Conservation (phyloP, 176 grass and related monocot species). For the Cenchrus purpureus region DNA sequence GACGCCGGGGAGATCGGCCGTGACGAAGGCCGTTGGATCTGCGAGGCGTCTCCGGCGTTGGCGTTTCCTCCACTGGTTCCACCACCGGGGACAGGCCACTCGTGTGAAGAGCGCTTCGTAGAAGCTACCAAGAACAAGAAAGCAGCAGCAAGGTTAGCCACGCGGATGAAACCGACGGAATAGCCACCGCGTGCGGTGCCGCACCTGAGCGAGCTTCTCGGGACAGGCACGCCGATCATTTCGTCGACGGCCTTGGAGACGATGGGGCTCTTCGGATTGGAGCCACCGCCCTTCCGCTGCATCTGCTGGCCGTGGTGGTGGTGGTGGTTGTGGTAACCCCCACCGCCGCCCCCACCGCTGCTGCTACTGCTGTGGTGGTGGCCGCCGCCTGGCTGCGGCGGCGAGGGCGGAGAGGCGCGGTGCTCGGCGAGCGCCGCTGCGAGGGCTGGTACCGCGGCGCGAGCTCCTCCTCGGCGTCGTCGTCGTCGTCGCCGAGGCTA, state of each 20-base stretch:
- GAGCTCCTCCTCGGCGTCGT: constrained; percentile 79
- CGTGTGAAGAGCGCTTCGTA: constrained; percentile 74
- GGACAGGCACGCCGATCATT: constrained; percentile 95
- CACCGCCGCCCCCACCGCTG: constrained; percentile 53
- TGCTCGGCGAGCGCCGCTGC: constrained; percentile 57
- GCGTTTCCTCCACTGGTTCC: constrained; percentile 48
- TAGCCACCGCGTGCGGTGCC: neutral
- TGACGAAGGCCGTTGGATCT: constrained; percentile 75
- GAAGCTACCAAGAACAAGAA: constrained; percentile 50
- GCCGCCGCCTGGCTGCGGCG: constrained; percentile 44
- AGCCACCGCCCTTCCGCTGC: constrained; percentile 61
- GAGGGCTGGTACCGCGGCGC: constrained; percentile 48
- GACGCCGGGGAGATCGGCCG: constrained; percentile 74
- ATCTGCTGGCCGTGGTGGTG: constrained; percentile 60
- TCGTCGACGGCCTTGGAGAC: constrained; percentile 81
- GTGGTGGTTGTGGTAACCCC: constrained; percentile 66
- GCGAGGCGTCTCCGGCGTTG: constrained; percentile 51
- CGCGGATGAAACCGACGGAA: neutral
- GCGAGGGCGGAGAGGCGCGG: constrained; percentile 67
- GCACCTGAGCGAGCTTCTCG: constrained; percentile 92
- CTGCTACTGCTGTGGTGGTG: constrained; percentile 59
- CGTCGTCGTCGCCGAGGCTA: constrained; percentile 76
- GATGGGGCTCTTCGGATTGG: constrained; percentile 56
- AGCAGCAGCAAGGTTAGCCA: constrained; percentile 7
- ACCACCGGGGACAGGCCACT: constrained; percentile 62